phyloP scores from a whole-genome alignment of 2,329 filamentous ascomycete genomes.

The Nemania abortiva region DNA sequence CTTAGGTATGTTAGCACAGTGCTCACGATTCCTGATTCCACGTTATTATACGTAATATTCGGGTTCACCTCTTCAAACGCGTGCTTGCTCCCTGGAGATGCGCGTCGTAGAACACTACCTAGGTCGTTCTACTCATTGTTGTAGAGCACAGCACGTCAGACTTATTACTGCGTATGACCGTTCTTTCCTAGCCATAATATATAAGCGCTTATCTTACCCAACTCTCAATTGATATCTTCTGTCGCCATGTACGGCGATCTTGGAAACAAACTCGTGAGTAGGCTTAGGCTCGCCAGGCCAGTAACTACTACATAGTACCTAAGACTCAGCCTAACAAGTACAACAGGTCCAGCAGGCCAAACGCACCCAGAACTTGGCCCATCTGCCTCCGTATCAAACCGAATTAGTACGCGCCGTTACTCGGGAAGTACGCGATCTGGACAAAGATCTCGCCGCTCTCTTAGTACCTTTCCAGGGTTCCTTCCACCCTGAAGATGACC shows the following conservation, averaged over 20 bases:
- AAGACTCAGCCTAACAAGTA: conserved; percentile 35
- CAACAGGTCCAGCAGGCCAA: conserved; percentile 92
- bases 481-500: conserved; percentile 86
- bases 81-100: not conserved
- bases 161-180: no score
- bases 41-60: no score
- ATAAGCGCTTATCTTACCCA: not conserved
- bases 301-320: not conserved
- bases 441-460: conserved; percentile 83
- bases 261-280: conserved; percentile 82
- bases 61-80: not conserved
- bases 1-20: not conserved
- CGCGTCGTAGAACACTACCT: conserved; percentile 13
- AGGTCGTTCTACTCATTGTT: not conserved
- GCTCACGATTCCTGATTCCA: not conserved
- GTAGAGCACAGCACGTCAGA: conserved; percentile 1
- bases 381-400: conserved; percentile 91
- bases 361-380: conserved; percentile 85
- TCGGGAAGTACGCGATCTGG: conserved; percentile 91
- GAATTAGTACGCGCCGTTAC: conserved; percentile 89
- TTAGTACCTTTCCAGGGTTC: conserved; percentile 85
- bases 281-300: conserved; percentile 8
- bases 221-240: not conserved
- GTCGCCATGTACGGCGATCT: conserved; percentile 84
- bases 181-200: not conserved